Conservation (phyloP, 805 yeast genomes). For the Candida chilensis region DNA sequence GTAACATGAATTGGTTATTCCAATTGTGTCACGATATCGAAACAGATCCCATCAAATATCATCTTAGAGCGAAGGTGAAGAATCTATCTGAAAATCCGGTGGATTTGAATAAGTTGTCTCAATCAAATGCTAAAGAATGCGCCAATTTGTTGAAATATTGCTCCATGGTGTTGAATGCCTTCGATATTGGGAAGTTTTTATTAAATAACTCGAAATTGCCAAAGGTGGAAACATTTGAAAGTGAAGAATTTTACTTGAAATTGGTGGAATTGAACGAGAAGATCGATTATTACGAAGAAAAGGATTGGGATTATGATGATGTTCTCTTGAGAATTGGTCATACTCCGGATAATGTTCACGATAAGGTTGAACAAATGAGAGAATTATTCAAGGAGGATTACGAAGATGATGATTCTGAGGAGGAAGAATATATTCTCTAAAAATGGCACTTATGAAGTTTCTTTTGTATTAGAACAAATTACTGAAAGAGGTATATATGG, state of each 20-base stretch:
- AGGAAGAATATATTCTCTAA: no score
- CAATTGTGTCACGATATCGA: slow-evolving; percentile 35
- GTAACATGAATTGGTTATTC: slow-evolving; percentile 20
- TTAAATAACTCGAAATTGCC: slow-evolving; percentile 28
- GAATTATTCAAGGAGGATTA: slow-evolving; percentile 12
- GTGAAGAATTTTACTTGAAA: slow-evolving; percentile 10
- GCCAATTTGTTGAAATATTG: slow-evolving; percentile 14
- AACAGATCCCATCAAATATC: slow-evolving; percentile 36
- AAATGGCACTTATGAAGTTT: no score
- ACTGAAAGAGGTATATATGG: no score
- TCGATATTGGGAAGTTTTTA: slow-evolving; percentile 19
- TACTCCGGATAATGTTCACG: slow-evolving; percentile 8
- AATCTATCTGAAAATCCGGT: slow-evolving; percentile 19
- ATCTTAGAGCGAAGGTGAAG: slow-evolving; percentile 29
- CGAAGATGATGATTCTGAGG: slow-evolving; percentile 9
- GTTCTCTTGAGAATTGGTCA: slow-evolving; percentile 20
- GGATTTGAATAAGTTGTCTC: slow-evolving; percentile 21
- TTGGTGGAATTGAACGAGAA: slow-evolving; percentile 12
- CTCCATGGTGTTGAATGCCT: slow-evolving; percentile 17
- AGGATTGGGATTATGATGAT: slow-evolving; percentile 28
- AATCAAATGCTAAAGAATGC: slow-evolving; percentile 8
- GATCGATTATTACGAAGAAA: slow-evolving; percentile 20
- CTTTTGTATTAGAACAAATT: no score
- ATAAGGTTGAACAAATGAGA: slow-evolving; percentile 15
- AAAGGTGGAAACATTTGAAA: slow-evolving; percentile 14